Evolutionary conservation across 75 land plant genomes (phyloP).

Genomic region (Picea glauca): DNA sequence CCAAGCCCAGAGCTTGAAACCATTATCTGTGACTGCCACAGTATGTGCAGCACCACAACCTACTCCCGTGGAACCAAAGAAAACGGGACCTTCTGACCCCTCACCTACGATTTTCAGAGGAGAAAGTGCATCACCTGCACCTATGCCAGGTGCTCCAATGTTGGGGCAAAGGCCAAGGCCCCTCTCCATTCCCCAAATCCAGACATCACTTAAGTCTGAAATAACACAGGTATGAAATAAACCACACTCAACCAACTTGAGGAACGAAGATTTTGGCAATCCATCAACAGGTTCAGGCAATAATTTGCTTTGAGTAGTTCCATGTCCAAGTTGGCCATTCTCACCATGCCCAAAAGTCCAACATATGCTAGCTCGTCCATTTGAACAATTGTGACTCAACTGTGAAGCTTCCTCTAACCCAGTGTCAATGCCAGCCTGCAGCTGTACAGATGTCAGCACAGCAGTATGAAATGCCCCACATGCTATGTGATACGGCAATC

Average conservation of each 20-base stretch:
- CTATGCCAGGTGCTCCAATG: slow-evolving; percentile 46
- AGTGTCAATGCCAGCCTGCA: neutral
- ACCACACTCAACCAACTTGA: slow-evolving; percentile 61
- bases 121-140: slow-evolving; percentile 60
- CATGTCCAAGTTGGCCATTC: slow-evolving; percentile 86
- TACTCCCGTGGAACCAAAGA: slow-evolving; percentile 46
- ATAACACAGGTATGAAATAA: slow-evolving; percentile 74
- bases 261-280: slow-evolving; percentile 33
- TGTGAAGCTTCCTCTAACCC: neutral
- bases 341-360: slow-evolving; percentile 91
- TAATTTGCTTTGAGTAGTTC: slow-evolving; percentile 34
- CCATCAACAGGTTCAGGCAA: slow-evolving; percentile 47
- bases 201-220: slow-evolving; percentile 58
- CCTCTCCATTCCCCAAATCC: slow-evolving; percentile 93
- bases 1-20: slow-evolving; percentile 76
- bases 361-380: slow-evolving; percentile 32
- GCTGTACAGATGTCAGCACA: slow-evolving; percentile 40
- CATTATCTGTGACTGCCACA: slow-evolving; percentile 43
- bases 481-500: slow-evolving; percentile 47
- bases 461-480: slow-evolving; percentile 86
- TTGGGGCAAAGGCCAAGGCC: slow-evolving; percentile 86
- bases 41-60: slow-evolving; percentile 90
- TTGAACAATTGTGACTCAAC: slow-evolving; percentile 5
- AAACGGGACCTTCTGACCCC: slow-evolving; percentile 17
- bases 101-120: slow-evolving; percentile 40